phyloP scores from a whole-genome alignment of 169 alveolate genomes.

The Plasmodium ovale region DNA sequence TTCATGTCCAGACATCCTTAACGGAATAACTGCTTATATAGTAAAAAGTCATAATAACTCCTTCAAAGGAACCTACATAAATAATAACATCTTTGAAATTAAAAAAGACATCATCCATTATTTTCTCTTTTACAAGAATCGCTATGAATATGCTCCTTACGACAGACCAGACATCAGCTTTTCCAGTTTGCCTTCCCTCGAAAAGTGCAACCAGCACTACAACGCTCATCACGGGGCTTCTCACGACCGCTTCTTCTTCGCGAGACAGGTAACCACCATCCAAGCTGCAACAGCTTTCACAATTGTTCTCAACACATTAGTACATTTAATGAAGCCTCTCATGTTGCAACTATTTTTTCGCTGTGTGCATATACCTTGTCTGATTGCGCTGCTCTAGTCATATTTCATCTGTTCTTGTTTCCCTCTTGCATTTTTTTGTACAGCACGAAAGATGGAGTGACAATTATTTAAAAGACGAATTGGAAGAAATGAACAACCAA shows the following conservation, averaged over 20 bases:
- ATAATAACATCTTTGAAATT: constrained; percentile 29
- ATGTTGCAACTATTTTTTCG: too few relatives aligned
- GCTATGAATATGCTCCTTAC: constrained; percentile 11
- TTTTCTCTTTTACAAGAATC: constrained; percentile 58
- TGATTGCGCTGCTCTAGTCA: not conserved
- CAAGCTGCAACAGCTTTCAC: too few relatives aligned
- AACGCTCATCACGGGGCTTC: not conserved
- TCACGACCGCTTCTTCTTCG: constrained; percentile 24
- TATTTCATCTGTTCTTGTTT: not conserved
- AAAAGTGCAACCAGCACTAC: constrained; percentile 41
- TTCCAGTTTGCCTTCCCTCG: constrained; percentile 57
- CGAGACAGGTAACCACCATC: constrained; percentile 59
- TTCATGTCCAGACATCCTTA: constrained; percentile 57
- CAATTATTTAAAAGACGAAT: constrained; percentile 46
- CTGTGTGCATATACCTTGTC: not conserved
- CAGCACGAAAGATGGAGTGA: constrained; percentile 43
- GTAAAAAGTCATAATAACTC: constrained; percentile 46
- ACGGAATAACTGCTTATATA: constrained; percentile 66
- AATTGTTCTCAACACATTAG: too few relatives aligned
- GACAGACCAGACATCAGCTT: constrained; percentile 72
- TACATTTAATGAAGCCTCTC: too few relatives aligned
- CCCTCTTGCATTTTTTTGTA: not conserved
- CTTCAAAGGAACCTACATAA: constrained; percentile 29
- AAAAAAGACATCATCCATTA: constrained; percentile 67
- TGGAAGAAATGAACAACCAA: constrained; percentile 23